Base-by-base conservation (phyloP, 1,139 yeast species). In the Candida tetrigidarum region DNA sequence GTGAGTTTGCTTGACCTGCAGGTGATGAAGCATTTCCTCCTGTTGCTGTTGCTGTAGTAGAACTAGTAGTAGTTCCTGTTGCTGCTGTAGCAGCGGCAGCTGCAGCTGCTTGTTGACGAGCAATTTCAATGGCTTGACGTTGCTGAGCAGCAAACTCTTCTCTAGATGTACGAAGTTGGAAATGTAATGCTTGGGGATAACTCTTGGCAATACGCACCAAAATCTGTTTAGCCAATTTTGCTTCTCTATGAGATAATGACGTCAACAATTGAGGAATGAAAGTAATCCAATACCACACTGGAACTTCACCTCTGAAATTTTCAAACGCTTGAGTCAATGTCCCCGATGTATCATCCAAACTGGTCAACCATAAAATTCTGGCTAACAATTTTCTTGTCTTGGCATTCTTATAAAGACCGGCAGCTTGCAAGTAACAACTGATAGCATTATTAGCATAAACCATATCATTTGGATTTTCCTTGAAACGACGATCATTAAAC, bases 261-360 rank as follows among this genome's bases (percentile, higher is more conserved):
- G 97, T 86, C 57, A 95, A 74, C 50, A 95, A 74, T 65, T 95
- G 99, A 3, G 99, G 99, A 56, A 95, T 91, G 57, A 87, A 93
- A 0, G 98, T 90, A 36, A 93, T 90, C 99, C 99, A 95, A 62
- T 93, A 93, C 99, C 99, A 95, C 3, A 92, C 96, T 9, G 99
- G 98, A 37, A 90, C 92, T 53, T 95, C 99, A 16, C 99, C 98
- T 52, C 95, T 81, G 64, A 89, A 93, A 44, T 88, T 84, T 49
- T 90, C 96, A 66, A 92, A 93, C 0, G 97, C 97, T 54, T 84
- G 85, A 0, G 96, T 81, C 45, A 93, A 74, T 0, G 93, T 81
- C 1, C 96, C 96, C 9, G 84, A 76, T 3, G 84, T 74, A 62
- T 93, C 97, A 64, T 93, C 99, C 68, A 93, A 76, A 53, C 97